Percentiles rank a stretch among this genome's conserved stretches.
Conservation (phyloP, 2,329 filamentous ascomycete genomes). For the Calonectria multiphialidica region DNA sequence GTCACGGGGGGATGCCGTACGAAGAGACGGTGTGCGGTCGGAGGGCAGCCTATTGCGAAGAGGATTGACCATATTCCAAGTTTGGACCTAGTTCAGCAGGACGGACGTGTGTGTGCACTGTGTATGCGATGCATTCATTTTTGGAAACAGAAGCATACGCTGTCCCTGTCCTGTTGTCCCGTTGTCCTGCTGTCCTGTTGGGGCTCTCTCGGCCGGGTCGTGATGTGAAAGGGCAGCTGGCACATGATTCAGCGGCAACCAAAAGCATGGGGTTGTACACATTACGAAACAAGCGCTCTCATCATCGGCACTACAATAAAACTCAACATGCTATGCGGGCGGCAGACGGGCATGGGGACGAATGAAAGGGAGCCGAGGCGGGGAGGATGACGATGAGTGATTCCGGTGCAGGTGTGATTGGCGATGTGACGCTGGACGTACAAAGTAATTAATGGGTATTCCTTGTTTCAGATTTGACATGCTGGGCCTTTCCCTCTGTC, state of each 20-base stretch:
- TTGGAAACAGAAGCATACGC: neutral
- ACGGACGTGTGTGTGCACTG: too few relatives aligned
- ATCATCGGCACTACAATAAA: slow-evolving; percentile 19
- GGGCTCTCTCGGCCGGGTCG: slow-evolving; percentile 16
- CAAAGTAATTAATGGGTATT: slow-evolving; percentile 8
- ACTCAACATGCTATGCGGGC: neutral
- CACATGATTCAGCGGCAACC: slow-evolving; percentile 25
- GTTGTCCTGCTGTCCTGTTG: too few relatives aligned
- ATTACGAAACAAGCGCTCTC: slow-evolving; percentile 40
- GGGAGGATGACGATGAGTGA: slow-evolving; percentile 27
- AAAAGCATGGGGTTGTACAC: slow-evolving; percentile 1
- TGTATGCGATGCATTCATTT: neutral
- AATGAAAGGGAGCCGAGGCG: slow-evolving; percentile 22
- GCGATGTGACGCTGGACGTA: slow-evolving; percentile 1
- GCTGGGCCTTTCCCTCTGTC: neutral
- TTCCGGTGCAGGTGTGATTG: neutral
- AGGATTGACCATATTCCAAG: neutral
- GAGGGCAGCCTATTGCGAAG: neutral
- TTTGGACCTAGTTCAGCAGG: neutral
- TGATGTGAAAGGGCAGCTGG: slow-evolving; percentile 14
- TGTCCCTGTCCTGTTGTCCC: too few relatives aligned
- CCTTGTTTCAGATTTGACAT: slow-evolving; percentile 11
- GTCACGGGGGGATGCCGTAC: neutral
- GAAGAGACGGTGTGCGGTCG: neutral
- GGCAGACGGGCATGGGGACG: neutral